phyloP scores from a whole-genome alignment of 2,329 filamentous ascomycete species.

The Ophiosphaerella herpotricha region DNA sequence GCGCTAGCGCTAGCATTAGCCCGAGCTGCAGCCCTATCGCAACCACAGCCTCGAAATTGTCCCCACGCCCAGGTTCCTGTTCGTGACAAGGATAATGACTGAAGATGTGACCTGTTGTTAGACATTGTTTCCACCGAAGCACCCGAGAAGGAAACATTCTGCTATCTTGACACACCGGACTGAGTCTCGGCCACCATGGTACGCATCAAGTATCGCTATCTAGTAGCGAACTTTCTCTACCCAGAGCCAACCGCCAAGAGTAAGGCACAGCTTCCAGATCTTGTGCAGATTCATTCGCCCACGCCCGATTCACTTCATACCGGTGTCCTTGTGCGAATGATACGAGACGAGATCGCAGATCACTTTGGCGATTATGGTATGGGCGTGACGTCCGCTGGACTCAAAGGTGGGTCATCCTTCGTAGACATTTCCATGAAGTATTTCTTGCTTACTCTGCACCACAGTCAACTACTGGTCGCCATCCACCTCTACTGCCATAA shows the following conservation, averaged over 20 bases:
- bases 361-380: constrained; percentile 79
- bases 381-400: constrained; percentile 70
- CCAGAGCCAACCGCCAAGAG: constrained; percentile 58
- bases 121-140: too few relatives aligned
- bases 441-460: background rate
- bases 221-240: constrained; percentile 93
- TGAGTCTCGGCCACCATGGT: constrained; percentile 68
- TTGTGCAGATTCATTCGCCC: constrained; percentile 78
- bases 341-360: constrained; percentile 52
- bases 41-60: too few relatives aligned
- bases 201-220: constrained; percentile 92
- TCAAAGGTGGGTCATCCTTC: constrained; percentile 62
- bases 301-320: constrained; percentile 73
- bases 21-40: too few relatives aligned
- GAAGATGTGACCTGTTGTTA: too few relatives aligned
- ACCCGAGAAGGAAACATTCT: too few relatives aligned
- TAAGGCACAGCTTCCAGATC: constrained; percentile 55
- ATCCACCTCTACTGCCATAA: constrained; percentile 92
- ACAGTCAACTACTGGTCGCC: constrained; percentile 89
- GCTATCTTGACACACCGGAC: background rate
- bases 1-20: background rate
- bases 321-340: constrained; percentile 67
- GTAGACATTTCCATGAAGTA: background rate
- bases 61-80: background rate
- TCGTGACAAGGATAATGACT: too few relatives aligned